Evolutionary conservation across 202 grass and related monocot species (phyloP).

Genomic region (Saccharum hybrid): DNA sequence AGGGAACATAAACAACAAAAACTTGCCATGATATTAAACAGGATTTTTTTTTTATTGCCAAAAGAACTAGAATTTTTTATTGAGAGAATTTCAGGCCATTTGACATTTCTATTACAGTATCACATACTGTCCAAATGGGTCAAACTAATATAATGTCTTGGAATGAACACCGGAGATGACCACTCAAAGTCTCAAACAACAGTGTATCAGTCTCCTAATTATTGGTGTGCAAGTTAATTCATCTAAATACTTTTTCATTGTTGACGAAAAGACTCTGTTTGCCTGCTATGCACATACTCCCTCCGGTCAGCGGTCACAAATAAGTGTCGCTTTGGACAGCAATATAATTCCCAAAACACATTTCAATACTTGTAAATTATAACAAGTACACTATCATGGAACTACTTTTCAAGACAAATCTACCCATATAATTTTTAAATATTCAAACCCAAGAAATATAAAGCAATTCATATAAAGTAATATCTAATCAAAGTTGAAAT

Average conservation of each 20-base stretch:
- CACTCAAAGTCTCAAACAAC: background rate
- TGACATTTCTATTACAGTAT: conserved; percentile 10
- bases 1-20: conserved; percentile 4
- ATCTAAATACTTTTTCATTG: background rate
- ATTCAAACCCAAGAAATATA: background rate
- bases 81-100: background rate
- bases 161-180: background rate
- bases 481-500: background rate
- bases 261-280: background rate
- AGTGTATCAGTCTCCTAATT: background rate
- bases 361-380: background rate
- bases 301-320: background rate
- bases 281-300: background rate
- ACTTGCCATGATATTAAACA: background rate
- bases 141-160: conserved; percentile 3
- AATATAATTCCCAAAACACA: background rate
- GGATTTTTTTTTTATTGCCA: background rate
- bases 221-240: background rate
- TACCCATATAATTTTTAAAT: background rate
- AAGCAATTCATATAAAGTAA: background rate
- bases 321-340: background rate
- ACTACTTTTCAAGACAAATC: background rate
- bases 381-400: background rate
- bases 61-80: background rate
- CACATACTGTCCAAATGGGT: background rate